phyloP scores from a whole-genome alignment of 805 yeast genomes.

The Pichia scutulata region DNA sequence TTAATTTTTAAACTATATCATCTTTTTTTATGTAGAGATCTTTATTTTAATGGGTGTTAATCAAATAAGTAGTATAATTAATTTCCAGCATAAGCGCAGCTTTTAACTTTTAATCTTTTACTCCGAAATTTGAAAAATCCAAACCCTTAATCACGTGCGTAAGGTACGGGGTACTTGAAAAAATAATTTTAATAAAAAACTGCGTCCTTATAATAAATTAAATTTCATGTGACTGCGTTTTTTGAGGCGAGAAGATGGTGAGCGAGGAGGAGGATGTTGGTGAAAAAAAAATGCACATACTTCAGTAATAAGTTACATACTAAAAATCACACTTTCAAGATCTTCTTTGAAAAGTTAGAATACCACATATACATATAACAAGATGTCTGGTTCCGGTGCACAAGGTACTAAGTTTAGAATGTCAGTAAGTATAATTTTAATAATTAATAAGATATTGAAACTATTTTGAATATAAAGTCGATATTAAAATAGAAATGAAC shows the following conservation, averaged over 20 bases:
- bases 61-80: background rate
- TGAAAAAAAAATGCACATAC: background rate
- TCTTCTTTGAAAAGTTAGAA: background rate
- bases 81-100: too few species aligned
- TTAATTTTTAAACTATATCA: background rate
- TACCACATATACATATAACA: slow-evolving; percentile 20
- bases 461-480: background rate
- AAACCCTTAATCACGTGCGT: too few species aligned
- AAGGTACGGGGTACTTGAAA: too few species aligned
- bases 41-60: background rate
- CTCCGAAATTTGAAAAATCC: too few species aligned
- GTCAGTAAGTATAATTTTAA: slow-evolving; percentile 65
- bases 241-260: background rate
- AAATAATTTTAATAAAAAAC: too few species aligned
- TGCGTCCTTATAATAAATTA: background rate
- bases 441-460: background rate
- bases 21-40: background rate
- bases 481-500: too few species aligned
- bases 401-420: slow-evolving; percentile 99
- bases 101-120: too few species aligned
- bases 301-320: background rate
- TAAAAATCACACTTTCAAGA: background rate
- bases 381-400: slow-evolving; percentile 90
- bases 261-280: background rate
- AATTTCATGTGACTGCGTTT: background rate